phyloP scores from a whole-genome alignment of 805 yeast species.

The Nakazawaea peltata region DNA sequence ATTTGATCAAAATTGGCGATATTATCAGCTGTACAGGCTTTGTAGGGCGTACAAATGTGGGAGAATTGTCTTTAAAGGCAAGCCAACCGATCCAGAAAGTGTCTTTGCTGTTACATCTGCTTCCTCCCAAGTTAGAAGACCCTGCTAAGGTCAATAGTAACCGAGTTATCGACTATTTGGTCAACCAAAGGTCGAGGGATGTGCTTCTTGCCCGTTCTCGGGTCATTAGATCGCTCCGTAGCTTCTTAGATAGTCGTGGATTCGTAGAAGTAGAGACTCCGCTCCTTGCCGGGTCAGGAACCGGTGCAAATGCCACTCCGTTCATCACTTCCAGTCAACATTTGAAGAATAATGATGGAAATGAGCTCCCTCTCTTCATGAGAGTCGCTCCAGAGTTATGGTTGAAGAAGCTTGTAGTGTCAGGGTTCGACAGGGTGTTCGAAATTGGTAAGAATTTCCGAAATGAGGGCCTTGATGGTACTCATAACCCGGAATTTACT shows the following conservation, averaged over 20 bases:
- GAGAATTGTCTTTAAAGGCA: slow-evolving; percentile 69
- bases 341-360: slow-evolving; percentile 20
- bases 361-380: slow-evolving; percentile 37
- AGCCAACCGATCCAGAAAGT: slow-evolving; percentile 40
- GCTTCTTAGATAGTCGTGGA: slow-evolving; percentile 41
- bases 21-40: slow-evolving; percentile 54
- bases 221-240: slow-evolving; percentile 48
- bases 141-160: slow-evolving; percentile 51
- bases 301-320: slow-evolving; percentile 93
- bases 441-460: slow-evolving; percentile 84
- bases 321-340: slow-evolving; percentile 46
- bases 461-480: slow-evolving; percentile 87
- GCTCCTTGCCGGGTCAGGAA: slow-evolving; percentile 50
- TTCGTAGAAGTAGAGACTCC: slow-evolving; percentile 91
- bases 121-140: slow-evolving; percentile 59
- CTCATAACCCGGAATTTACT: slow-evolving; percentile 93
- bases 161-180: slow-evolving; percentile 67
- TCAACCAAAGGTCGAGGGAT: slow-evolving; percentile 42
- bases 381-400: slow-evolving; percentile 95
- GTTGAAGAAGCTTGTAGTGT: slow-evolving; percentile 75
- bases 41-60: slow-evolving; percentile 70
- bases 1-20: slow-evolving; percentile 63
- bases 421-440: slow-evolving; percentile 81
- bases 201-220: slow-evolving; percentile 42
- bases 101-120: slow-evolving; percentile 61